Percentiles rank a stretch among this genome's conserved stretches.
Evolutionary conservation across 805 yeast species (phyloP).

Genomic region (Starmerella bombi): DNA sequence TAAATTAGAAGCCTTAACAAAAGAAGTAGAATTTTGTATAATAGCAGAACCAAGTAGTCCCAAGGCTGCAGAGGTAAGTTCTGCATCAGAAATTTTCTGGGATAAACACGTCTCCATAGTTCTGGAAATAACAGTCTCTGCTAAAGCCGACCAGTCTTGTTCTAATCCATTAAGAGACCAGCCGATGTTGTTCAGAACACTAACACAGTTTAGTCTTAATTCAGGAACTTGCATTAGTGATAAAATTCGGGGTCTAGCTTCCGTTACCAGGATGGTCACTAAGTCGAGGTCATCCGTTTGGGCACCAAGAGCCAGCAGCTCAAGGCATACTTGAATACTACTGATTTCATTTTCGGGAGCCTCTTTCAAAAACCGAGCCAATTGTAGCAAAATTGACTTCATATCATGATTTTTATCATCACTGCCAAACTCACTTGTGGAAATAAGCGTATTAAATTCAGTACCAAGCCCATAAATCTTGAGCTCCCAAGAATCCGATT

Average conservation of each 20-base stretch:
- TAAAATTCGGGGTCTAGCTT: conserved; percentile 27
- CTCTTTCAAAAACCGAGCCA: conserved; percentile 7
- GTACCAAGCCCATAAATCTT: conserved; percentile 24
- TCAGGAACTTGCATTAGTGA: conserved; percentile 17
- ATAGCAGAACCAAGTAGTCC: conserved; percentile 14
- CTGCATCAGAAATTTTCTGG: conserved; percentile 18
- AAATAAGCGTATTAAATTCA: conserved; percentile 18
- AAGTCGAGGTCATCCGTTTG: conserved; percentile 15
- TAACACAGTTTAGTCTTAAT: conserved; percentile 43
- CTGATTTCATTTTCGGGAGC: conserved; percentile 31
- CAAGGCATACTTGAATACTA: conserved; percentile 57
- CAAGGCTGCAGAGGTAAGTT: conserved; percentile 21
- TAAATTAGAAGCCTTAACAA: not conserved
- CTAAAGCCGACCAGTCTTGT: conserved; percentile 29
- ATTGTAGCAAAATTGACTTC: conserved; percentile 8
- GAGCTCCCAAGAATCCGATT: conserved; percentile 11
- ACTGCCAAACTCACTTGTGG: not conserved
- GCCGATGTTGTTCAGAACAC: conserved; percentile 51
- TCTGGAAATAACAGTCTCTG: conserved; percentile 23
- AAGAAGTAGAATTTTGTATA: conserved; percentile 12
- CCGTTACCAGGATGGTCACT: conserved; percentile 10
- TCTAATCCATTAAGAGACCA: conserved; percentile 19
- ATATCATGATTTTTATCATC: conserved; percentile 10
- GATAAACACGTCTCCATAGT: conserved; percentile 12
- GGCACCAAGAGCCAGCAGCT: conserved; percentile 41